Base-by-base conservation (phyloP, 1,284 basidiomycete genomes). In the Austropuccinia psidii region DNA sequence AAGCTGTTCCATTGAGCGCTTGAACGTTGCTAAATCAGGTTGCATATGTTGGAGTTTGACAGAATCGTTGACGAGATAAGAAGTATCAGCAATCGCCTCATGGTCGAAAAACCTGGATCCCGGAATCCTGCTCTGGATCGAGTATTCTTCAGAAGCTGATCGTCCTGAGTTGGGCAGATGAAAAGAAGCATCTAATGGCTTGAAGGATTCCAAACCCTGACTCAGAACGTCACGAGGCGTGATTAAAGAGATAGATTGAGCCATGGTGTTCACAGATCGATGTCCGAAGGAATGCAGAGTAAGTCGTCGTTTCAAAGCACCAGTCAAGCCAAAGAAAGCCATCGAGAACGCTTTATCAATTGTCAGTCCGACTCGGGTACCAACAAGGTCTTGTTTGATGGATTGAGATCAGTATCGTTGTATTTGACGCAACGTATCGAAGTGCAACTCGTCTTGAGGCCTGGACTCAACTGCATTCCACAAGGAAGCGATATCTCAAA, bases 121-220 rank as follows among this genome's bases (percentile, higher is more conserved):
- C 3, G 68, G 58, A 9, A 72, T 41, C 43, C 68, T 43, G 7
- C 57, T 31, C 17, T 35, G 33, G 15, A 21, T 24, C 13, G 17
- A 1, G 35, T 61, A 72, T 21, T 72, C 57, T 21, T 57, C 47
- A 9, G 37, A 27, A 4, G 41, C n/a, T 11, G 68, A 72, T 52
- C 68, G 57, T 8, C 21, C 33, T 9, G 68, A 49, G 29, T 60
- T 72, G 4, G 68, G 68, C 43, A 72, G 39, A 43, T 72, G 58
- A 19, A 55, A 72, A 9, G 57, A 61, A 21, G 43, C 35, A 50
- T 72, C 68, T 31, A 72, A 35, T 21, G 58, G 7, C 27, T 58
- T 69, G 54, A 43, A 58, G 39, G 45, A 47, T 4, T 17, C 19
- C 2, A 64, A n/a, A 11, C 61, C 61, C 8, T 47, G 5, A 31